Percentiles rank a stretch among this genome's conserved stretches.
These are phyloP conservation scores for Chamaenerion angustifolium DNA, from an alignment of 345 rosid species.

Conservation along the genomic window DNA sequence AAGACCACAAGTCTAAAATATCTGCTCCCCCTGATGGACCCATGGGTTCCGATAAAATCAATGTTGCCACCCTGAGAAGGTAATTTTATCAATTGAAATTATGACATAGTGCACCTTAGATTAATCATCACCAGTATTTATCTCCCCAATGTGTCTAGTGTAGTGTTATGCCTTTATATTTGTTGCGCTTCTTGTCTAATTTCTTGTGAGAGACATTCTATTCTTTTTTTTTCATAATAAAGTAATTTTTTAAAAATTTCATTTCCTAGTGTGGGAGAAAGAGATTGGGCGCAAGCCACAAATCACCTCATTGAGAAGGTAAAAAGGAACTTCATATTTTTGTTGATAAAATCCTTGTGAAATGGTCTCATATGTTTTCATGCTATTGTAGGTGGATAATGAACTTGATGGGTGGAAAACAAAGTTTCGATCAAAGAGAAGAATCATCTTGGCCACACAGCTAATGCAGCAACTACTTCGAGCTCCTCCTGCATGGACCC, in stretches of 20 bases:
- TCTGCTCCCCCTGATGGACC: not conserved
- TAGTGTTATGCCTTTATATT: too few species aligned
- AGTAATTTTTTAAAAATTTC: slow-evolving; percentile 1
- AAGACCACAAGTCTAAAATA: not conserved
- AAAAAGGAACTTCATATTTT: not conserved
- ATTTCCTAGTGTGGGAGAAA: slow-evolving; percentile 37
- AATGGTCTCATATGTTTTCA: slow-evolving; percentile 6
- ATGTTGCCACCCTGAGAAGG: not conserved
- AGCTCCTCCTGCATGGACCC: slow-evolving; percentile 33
- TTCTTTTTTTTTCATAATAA: not conserved
- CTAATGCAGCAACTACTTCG: slow-evolving; percentile 52
- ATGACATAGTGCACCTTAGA: not conserved
- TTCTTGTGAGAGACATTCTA: not conserved
- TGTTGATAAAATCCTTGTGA: not conserved
- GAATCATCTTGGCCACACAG: slow-evolving; percentile 48
- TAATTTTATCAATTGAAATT: not conserved
- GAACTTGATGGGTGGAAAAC: slow-evolving; percentile 26
- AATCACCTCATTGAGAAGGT: slow-evolving; percentile 65
- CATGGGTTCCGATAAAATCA: not conserved
- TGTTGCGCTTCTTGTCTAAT: not conserved
- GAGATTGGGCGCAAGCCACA: slow-evolving; percentile 45
- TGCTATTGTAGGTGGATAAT: slow-evolving; percentile 27
- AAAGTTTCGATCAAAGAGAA: slow-evolving; percentile 37
- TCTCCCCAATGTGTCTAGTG: too few species aligned
- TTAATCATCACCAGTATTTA: too few species aligned